Base-by-base conservation (phyloP, 139 green algal genomes). In the Chlorella sp. region DNA sequence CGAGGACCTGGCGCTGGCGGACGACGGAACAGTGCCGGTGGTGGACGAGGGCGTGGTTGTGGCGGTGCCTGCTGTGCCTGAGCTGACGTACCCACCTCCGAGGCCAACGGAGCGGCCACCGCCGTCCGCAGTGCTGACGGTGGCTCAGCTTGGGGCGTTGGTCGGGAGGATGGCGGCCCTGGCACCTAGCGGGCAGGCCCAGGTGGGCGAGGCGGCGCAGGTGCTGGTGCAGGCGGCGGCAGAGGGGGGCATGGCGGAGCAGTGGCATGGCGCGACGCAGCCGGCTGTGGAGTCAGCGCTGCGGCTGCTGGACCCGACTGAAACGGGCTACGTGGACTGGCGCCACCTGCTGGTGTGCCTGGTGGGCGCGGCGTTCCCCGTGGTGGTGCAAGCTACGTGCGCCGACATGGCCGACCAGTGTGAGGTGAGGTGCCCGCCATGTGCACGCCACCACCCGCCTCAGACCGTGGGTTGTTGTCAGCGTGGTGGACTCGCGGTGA, bases 271-370 rank as follows among this genome's bases (percentile, higher is more conserved):
- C 31, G 71, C 68, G 29, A 67, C 1, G n/a, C 36, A 62, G 27
- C 29, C 36, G 31, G 55, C 23, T 34, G 74, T 88, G 77, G 50
- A 78, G 14, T 33, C 36, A 1, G 82, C 80, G 42, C 60, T 91
- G 50, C 49, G 62, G 2, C 10, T 60, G 42, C 82, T 85, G 35
- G 83, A 91, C 78, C 75, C 79, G 35, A 73, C 71, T 10, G 67
- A 64, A 34, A 87, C 49, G 20, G 77, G 75, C 26, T 86, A 88
- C 67, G 10, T 84, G 23, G 86, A 91, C 72, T 89, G 86, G 84
- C 76, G 86, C 20, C 70, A 88, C 74, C 23, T 92, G 31, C 70
- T 83, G 69, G 67, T 65, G 26, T 67, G 77, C 5, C 78, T 90
- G 24, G 66, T 82, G 22, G 67, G 71, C 6, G 79, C 78, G 1